phyloP scores from a whole-genome alignment of 1,284 basidiomycete species.

The Pyrrhoderma lamaoense region DNA sequence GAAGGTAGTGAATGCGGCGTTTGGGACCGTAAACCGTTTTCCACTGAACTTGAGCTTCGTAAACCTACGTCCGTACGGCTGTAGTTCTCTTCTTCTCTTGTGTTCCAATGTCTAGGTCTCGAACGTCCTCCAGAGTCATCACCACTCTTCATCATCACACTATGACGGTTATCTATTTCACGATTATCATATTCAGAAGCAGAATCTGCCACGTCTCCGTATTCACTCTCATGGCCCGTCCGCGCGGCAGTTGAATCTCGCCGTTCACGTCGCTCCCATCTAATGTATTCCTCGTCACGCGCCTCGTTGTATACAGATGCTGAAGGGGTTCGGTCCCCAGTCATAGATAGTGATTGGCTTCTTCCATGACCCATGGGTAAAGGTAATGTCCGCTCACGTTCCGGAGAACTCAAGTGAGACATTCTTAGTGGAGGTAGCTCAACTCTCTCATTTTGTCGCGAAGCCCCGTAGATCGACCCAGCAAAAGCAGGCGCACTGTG shows the following conservation, averaged over 20 bases:
- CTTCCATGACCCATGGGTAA: constrained; percentile 4
- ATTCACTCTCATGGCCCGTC: constrained; percentile 14
- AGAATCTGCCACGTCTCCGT: constrained; percentile 5
- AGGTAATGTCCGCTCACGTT: background rate
- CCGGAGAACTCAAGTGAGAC: background rate
- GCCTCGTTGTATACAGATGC: background rate
- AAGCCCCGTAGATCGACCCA: background rate
- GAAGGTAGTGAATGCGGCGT: background rate
- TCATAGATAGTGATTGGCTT: constrained; percentile 7
- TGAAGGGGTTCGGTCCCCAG: background rate
- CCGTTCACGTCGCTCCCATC: constrained; percentile 1
- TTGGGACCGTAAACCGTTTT: background rate
- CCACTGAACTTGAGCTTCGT: too few relatives aligned
- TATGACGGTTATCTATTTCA: background rate
- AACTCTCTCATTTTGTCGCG: background rate
- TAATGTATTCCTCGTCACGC: constrained; percentile 2
- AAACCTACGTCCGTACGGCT: too few relatives aligned
- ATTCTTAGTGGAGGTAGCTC: background rate
- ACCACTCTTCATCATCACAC: background rate
- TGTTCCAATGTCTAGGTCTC: background rate
- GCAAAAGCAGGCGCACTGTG: constrained; percentile 13
- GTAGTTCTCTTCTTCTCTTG: background rate
- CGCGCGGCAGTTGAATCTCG: constrained; percentile 12
- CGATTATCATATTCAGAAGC: constrained; percentile 6
- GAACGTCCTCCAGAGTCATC: background rate